Percentiles rank a stretch among this genome's conserved stretches.
Conservation (phyloP, 805 yeast species). For the Lachancea nothofagi region DNA sequence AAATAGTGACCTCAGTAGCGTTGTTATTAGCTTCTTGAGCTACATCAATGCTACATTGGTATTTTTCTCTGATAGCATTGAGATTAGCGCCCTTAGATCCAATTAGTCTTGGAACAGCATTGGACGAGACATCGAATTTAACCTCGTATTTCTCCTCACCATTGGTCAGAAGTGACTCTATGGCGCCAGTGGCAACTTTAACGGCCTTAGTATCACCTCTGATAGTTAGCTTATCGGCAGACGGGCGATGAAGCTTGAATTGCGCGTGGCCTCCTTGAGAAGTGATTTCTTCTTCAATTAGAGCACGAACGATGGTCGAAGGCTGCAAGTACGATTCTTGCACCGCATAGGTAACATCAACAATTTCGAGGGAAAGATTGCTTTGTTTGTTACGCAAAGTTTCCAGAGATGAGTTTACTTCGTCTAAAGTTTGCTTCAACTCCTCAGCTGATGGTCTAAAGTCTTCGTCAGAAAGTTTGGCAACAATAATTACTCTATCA, state of each 20-base stretch:
- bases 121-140: slow-evolving; percentile 55
- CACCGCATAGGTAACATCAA: slow-evolving; percentile 47
- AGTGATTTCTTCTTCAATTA: slow-evolving; percentile 35
- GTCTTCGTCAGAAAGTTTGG: slow-evolving; percentile 48
- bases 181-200: slow-evolving; percentile 34
- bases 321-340: slow-evolving; percentile 41
- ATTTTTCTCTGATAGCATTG: slow-evolving; percentile 62
- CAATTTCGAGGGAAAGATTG: slow-evolving; percentile 44
- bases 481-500: slow-evolving; percentile 51
- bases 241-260: slow-evolving; percentile 45
- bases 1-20: slow-evolving; percentile 49
- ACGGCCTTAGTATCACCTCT: slow-evolving; percentile 70
- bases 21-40: slow-evolving; percentile 43
- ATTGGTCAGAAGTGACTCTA: slow-evolving; percentile 27
- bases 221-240: slow-evolving; percentile 51
- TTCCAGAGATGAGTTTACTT: slow-evolving; percentile 51
- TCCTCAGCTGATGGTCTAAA: slow-evolving; percentile 67
- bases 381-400: slow-evolving; percentile 53
- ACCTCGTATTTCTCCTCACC: slow-evolving; percentile 33
- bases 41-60: slow-evolving; percentile 71
- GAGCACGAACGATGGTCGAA: slow-evolving; percentile 17
- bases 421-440: slow-evolving; percentile 46
- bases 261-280: slow-evolving; percentile 34
- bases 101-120: slow-evolving; percentile 70
- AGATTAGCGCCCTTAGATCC: slow-evolving; percentile 84